Evolutionary conservation across 169 alveolate species (phyloP), one percentile per base, ranked within the genome.

Genomic region (Cryptosporidium felis): DNA sequence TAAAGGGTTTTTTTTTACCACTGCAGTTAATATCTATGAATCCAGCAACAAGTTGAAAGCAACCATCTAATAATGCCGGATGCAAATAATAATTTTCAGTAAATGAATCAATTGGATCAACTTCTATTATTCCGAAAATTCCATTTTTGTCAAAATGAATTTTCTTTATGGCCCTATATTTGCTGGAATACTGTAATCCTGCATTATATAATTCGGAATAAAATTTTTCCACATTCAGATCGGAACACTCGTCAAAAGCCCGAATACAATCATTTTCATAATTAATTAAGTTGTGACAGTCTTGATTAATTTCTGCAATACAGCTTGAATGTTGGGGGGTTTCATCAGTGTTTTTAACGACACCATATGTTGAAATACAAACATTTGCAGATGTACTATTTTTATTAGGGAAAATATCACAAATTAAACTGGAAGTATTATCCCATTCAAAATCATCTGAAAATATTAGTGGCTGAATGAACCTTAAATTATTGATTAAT

Each of bases 21-120:
- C 28, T 21, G 21, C 16, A 14, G 21, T 34, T 5, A 45, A 23
- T 38, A 14, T 53, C 85, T 26, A 81, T 30, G 5, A 53, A 56
- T n/a, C n/a, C 1, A 49, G 85, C 85, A 30, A 53, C 51, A 18
- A 56, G n/a, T 36, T 74, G 85, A 40, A 74, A 74, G 34, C 85
- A 74, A 9, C 85, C 85, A 74, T 74, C 85, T 53, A 74, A 74
- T 40, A 74, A 38, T 49, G 74, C 30, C 18, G 85, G 85, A 53
- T 74, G 85, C 41, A 74, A 8, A 38, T 26, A 18, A 26, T 36
- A 74, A 18, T 26, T 32, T 2, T 49, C 38, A 1, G 2, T 14
- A 14, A 40, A 44, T 34, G 21, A 5, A 10, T 32, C 21, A 10
- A 9, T 40, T 47, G 38, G 3, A 30, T 49, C 36, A 18, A 49